Evolutionary conservation across 192 early-diverging fungal species (phyloP), one percentile per base, ranked within the genome.

Genomic region (Dispira simplex): DNA sequence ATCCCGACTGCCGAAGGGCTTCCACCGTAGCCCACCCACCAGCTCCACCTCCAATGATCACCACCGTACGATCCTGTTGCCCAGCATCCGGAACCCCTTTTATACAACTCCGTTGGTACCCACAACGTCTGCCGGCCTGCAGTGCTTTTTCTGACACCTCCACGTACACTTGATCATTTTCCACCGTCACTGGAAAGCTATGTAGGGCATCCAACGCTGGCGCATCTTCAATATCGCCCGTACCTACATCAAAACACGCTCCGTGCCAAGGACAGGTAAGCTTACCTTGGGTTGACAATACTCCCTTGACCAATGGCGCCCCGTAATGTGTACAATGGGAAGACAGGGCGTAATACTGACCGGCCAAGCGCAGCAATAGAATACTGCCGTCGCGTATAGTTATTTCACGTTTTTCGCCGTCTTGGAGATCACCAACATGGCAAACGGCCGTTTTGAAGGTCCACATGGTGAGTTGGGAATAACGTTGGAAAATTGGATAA

Each of bases 1-100:
- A 84, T 13, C 76, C 76, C 21, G 68, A 44, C 77, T 82, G 63
- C 25, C 81, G 70, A 25, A 81, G 59, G 39, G 72, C 56, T 59
- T 83, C 74, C 8, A 70, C 75, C 13, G 78, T 65, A 18, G 68
- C 48, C 46, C 73, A 59, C 54, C 81, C 81, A 46, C 65, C 68
- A 46, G 79, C 77, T 59, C 81, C 81, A 63, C 79, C 75, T 32
- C 81, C 79, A 13, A 78, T 20, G 27, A 83, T 71, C 48, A 83
- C 65, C 32, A 39, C 32, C 32, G 32, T 39, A 39, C 6, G 32
- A 39, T 39, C 32, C 6, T 6, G 32, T 6, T 39, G 32, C 6
- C 32, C 32, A 39, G 32, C 32, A 39, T 39, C 32, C 1, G 32
- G 6, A 14, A 80, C 73, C 25, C 26, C 13, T 10, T 16, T 16